Percentiles rank a stretch among this genome's conserved stretches.
Evolutionary conservation across 2,329 filamentous ascomycete genomes (phyloP).

Genomic region (Davidsoniella neocaledoniae): DNA sequence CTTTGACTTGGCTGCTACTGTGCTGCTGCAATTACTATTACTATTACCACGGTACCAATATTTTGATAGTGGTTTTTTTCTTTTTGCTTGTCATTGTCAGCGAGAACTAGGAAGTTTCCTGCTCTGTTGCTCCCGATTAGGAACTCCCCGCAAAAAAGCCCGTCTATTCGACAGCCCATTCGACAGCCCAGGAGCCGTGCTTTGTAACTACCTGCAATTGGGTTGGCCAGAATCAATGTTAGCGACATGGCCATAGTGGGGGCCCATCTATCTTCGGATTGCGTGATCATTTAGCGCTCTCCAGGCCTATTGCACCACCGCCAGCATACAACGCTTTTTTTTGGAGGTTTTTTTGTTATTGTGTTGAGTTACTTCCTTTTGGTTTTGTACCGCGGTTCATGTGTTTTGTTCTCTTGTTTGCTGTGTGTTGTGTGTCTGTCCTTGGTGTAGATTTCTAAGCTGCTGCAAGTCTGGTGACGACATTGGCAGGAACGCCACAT

Average conservation of each 20-base stretch:
- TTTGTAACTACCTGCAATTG: slow-evolving; percentile 9
- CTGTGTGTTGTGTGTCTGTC: not conserved
- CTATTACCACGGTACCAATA: too few relatives aligned
- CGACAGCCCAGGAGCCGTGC: slow-evolving; percentile 4
- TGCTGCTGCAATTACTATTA: too few relatives aligned
- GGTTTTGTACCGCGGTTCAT: not conserved
- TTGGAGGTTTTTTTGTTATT: slow-evolving; percentile 11
- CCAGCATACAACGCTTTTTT: slow-evolving; percentile 9
- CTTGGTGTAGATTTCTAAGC: too few relatives aligned
- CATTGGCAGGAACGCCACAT: not conserved
- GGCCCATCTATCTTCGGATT: slow-evolving; percentile 11
- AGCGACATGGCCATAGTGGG: slow-evolving; percentile 6
- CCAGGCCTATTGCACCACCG: slow-evolving; percentile 12
- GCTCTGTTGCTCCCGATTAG: too few relatives aligned
- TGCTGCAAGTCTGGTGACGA: too few relatives aligned
- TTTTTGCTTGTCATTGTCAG: too few relatives aligned
- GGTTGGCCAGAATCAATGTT: slow-evolving; percentile 4
- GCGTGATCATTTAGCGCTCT: slow-evolving; percentile 13
- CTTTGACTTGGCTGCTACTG: too few relatives aligned
- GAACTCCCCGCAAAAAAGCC: too few relatives aligned
- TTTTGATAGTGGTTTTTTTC: too few relatives aligned
- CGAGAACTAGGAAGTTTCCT: too few relatives aligned
- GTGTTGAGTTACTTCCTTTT: not conserved
- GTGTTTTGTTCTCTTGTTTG: not conserved
- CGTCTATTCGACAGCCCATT: not conserved